Evolutionary conservation across 208 protist genomes (phyloP).

Genomic region (Acanthamoeba polyphaga): DNA sequence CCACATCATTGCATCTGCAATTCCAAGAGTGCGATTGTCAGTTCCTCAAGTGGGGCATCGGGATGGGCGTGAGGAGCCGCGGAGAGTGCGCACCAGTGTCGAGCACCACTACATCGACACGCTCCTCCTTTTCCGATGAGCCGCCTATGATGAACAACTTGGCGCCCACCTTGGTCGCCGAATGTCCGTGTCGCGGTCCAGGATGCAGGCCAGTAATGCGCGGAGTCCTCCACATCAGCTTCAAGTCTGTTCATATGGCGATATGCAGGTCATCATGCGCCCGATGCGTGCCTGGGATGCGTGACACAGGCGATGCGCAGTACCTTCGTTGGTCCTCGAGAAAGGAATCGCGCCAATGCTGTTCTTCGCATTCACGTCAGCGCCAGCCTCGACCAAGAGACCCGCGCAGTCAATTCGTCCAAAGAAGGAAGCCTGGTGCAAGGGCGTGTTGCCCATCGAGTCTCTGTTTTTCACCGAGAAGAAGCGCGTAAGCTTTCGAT

Average conservation of each 20-base stretch:
- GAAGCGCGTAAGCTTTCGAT: too few relatives aligned
- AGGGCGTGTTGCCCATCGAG: slow-evolving; percentile 35
- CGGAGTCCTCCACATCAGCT: slow-evolving; percentile 26
- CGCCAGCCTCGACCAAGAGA: slow-evolving; percentile 48
- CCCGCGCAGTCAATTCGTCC: slow-evolving; percentile 39
- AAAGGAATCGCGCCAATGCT: slow-evolving; percentile 36
- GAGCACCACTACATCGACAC: background rate
- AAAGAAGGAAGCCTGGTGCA: slow-evolving; percentile 54
- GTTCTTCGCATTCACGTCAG: slow-evolving; percentile 43
- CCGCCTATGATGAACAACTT: slow-evolving; percentile 63
- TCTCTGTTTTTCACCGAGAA: background rate
- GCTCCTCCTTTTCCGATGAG: background rate
- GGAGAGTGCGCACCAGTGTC: background rate
- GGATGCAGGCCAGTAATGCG: slow-evolving; percentile 4
- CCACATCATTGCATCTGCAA: slow-evolving; percentile 47
- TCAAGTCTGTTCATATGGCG: slow-evolving; percentile 13
- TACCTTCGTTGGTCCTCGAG: slow-evolving; percentile 27
- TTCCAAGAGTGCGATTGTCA: background rate
- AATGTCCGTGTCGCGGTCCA: slow-evolving; percentile 20
- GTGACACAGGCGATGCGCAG: background rate
- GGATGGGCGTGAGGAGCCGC: background rate
- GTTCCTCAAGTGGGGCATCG: background rate
- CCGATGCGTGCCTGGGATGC: background rate
- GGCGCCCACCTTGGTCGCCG: slow-evolving; percentile 63
- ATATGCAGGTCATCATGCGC: background rate